phyloP scores from a whole-genome alignment of 116 monocot species.

The Dioscorea cayenensis region DNA sequence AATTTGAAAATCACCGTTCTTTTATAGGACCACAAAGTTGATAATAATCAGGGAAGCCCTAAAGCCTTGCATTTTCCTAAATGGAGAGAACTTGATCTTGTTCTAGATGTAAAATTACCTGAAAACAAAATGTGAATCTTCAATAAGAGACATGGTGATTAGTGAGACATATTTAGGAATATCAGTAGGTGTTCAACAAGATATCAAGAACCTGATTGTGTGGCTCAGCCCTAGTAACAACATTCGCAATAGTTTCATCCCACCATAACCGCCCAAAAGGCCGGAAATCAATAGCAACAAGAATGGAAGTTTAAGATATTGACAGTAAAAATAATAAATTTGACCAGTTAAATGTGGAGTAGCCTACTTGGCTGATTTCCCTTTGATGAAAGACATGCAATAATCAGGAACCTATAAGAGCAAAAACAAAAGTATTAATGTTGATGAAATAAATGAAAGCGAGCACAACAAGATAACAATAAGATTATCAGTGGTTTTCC shows the following conservation, averaged over 20 bases:
- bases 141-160: too few species aligned
- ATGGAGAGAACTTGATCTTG: conserved; percentile 47
- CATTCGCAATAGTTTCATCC: conserved; percentile 39
- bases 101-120: conserved; percentile 42
- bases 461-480: neutral
- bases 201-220: conserved; percentile 12
- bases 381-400: conserved; percentile 61
- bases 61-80: conserved; percentile 55
- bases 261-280: too few species aligned
- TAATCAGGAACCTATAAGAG: conserved; percentile 63
- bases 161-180: neutral
- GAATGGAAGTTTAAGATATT: conserved; percentile 1
- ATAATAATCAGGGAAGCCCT: conserved; percentile 51
- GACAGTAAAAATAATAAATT: too few species aligned
- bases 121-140: too few species aligned
- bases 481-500: conserved; percentile 59
- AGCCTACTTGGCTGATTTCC: conserved; percentile 64
- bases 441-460: neutral
- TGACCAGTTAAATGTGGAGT: too few species aligned
- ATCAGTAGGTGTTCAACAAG: neutral
- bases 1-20: conserved; percentile 12
- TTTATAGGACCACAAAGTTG: conserved; percentile 29
- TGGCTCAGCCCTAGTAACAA: conserved; percentile 25
- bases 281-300: too few species aligned
- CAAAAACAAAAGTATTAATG: neutral